Percentiles rank a stretch among this genome's conserved stretches.
Evolutionary conservation across 495 filamentous ascomycete genomes (phyloP).

Genomic region (Pseudoneurospora amorphoporcata): DNA sequence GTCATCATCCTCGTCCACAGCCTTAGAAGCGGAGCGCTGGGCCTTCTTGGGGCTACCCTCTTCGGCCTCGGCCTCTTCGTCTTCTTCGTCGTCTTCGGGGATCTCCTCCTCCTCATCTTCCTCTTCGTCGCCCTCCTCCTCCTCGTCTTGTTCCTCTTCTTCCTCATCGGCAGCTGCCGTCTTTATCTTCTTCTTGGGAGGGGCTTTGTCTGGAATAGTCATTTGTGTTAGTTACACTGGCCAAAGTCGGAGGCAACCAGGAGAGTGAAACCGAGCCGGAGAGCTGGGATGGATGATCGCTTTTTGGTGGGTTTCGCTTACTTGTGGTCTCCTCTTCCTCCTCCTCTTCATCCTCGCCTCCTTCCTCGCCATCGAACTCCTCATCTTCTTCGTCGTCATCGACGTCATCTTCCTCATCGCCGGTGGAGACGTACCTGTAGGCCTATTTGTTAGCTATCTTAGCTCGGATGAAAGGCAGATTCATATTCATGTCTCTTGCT

Average conservation of each 20-base stretch:
- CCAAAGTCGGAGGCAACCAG: neutral
- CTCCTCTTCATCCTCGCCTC: constrained; percentile 19
- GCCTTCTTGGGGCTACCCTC: constrained; percentile 5
- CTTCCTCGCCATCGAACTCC: constrained; percentile 27
- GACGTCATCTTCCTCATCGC: constrained; percentile 28
- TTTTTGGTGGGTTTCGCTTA: constrained; percentile 2
- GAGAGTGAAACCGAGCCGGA: no score
- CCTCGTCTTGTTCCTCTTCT: constrained; percentile 23
- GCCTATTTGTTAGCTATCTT: neutral
- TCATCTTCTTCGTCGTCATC: constrained; percentile 28
- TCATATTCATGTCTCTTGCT: neutral
- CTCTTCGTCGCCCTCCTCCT: constrained; percentile 23
- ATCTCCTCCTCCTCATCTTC: constrained; percentile 22
- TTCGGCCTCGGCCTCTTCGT: constrained; percentile 15
- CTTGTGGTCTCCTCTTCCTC: constrained; percentile 20
- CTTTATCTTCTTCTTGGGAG: constrained; percentile 41
- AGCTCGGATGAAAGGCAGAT: neutral
- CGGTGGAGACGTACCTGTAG: constrained; percentile 24
- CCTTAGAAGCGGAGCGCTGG: constrained; percentile 20
- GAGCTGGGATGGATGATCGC: neutral
- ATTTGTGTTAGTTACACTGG: neutral
- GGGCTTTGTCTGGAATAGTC: constrained; percentile 23
- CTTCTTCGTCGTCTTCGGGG: constrained; percentile 21
- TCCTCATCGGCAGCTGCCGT: constrained; percentile 23
- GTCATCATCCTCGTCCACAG: constrained; percentile 19